Percentiles rank a stretch among this genome's conserved stretches.
phyloP scores from a whole-genome alignment of 1,284 basidiomycete genomes.

The Malassezia caprae region DNA sequence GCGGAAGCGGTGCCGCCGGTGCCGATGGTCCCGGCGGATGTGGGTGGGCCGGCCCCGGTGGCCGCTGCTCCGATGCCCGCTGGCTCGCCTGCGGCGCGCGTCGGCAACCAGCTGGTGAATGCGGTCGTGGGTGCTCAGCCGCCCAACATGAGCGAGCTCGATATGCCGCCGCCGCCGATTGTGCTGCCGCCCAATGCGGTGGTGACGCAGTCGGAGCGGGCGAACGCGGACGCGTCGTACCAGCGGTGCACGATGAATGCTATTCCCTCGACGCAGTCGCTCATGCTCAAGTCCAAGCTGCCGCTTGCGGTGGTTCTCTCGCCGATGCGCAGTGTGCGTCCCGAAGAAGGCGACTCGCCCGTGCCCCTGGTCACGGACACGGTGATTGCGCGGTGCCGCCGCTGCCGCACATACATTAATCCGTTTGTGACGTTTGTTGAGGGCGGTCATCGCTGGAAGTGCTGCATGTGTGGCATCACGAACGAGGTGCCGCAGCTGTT shows the following conservation, averaged over 20 bases:
- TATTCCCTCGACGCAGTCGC: slow-evolving; percentile 80
- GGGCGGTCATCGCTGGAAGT: slow-evolving; percentile 96
- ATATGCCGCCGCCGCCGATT: slow-evolving; percentile 74
- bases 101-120: slow-evolving; percentile 12
- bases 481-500: slow-evolving; percentile 98
- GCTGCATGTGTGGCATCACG: slow-evolving; percentile 96
- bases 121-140: slow-evolving; percentile 48
- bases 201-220: slow-evolving; percentile 66
- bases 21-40: not conserved
- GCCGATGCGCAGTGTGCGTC: slow-evolving; percentile 71
- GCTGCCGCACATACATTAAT: slow-evolving; percentile 97
- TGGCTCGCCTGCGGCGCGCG: slow-evolving; percentile 25
- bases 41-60: not conserved
- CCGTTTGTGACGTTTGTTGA: slow-evolving; percentile 98
- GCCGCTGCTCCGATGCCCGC: not conserved
- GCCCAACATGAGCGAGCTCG: slow-evolving; percentile 67
- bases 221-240: slow-evolving; percentile 82
- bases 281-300: slow-evolving; percentile 84
- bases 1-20: not conserved
- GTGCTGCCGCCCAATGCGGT: slow-evolving; percentile 71
- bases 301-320: slow-evolving; percentile 83
- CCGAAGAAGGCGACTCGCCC: slow-evolving; percentile 55
- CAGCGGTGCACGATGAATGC: slow-evolving; percentile 85
- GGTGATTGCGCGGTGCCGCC: slow-evolving; percentile 89
- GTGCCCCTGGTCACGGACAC: slow-evolving; percentile 86